A percentile compares a stretch with the other conserved stretches of the same genome.
phyloP scores from a whole-genome alignment of 371 early-diverging fungal genomes.

The Mucor mucedo region DNA sequence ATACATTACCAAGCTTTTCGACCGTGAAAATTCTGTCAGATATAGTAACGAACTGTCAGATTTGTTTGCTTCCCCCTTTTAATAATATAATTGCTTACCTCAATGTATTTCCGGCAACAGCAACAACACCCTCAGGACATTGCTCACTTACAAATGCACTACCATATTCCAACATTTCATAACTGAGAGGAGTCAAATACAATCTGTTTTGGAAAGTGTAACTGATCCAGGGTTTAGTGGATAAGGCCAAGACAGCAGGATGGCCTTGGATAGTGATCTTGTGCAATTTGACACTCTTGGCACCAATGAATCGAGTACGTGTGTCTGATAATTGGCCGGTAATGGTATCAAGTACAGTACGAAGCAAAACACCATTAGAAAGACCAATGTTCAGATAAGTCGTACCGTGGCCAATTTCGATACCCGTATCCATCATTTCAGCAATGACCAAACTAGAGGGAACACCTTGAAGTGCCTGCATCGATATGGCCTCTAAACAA shows the following conservation, averaged over 20 bases:
- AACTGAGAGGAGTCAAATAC: conserved; percentile 63
- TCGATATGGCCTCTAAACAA: conserved; percentile 79
- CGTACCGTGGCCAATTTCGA: conserved; percentile 65
- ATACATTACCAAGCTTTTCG: conserved; percentile 82
- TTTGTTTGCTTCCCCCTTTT: background rate
- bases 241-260: conserved; percentile 83
- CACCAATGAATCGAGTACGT: conserved; percentile 89
- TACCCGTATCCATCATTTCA: conserved; percentile 77
- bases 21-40: conserved; percentile 76
- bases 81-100: conserved; percentile 26
- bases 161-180: conserved; percentile 82
- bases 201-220: conserved; percentile 79
- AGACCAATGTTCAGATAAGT: conserved; percentile 90
- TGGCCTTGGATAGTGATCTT: conserved; percentile 67
- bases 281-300: conserved; percentile 82
- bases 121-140: conserved; percentile 89
- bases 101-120: conserved; percentile 85
- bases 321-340: conserved; percentile 88
- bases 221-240: conserved; percentile 90
- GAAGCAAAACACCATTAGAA: conserved; percentile 85
- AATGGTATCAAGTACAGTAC: conserved; percentile 84
- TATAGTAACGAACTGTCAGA: too few species aligned
- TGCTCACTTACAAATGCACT: conserved; percentile 89
- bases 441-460: conserved; percentile 68
- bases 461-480: conserved; percentile 74